Evolutionary conservation across 23 red algal genomes (phyloP).

Genomic region (Gracilaria domingensis): DNA sequence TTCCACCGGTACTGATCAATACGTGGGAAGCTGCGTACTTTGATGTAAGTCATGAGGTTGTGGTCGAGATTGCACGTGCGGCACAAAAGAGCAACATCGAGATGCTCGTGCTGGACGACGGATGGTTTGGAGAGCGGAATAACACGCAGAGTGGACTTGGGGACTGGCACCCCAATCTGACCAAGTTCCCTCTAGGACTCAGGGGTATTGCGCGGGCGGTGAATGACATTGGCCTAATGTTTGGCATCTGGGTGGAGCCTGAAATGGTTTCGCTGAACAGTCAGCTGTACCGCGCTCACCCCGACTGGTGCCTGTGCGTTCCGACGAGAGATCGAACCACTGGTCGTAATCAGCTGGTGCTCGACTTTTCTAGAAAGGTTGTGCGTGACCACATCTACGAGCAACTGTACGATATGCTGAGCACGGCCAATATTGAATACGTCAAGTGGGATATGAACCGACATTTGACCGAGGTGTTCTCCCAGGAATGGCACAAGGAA

Average conservation of each 20-base stretch:
- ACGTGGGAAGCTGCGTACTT: slow-evolving; percentile 99
- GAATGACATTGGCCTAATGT: slow-evolving; percentile 83
- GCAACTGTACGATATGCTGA: slow-evolving; percentile 65
- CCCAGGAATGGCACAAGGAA: slow-evolving; percentile 74
- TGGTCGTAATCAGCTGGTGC: slow-evolving; percentile 94
- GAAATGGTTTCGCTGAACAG: slow-evolving; percentile 98
- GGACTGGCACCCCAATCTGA: slow-evolving; percentile 93
- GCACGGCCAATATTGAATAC: slow-evolving; percentile 74
- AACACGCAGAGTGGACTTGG: slow-evolving; percentile 84
- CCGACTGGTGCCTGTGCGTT: slow-evolving; percentile 94
- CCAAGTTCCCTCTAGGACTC: slow-evolving; percentile 86
- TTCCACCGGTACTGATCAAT: slow-evolving; percentile 91
- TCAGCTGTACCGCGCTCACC: slow-evolving; percentile 80
- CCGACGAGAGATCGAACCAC: slow-evolving; percentile 85
- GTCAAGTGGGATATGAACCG: slow-evolving; percentile 99
- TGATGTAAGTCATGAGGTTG: slow-evolving; percentile 91
- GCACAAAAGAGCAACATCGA: slow-evolving; percentile 86
- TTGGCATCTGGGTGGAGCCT: slow-evolving; percentile 97
- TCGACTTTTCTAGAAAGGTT: slow-evolving; percentile 89
- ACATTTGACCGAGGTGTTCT: slow-evolving; percentile 96
- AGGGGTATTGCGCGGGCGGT: slow-evolving; percentile 82
- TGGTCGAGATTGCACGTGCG: slow-evolving; percentile 79
- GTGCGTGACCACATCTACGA: slow-evolving; percentile 92
- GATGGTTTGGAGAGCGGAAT: slow-evolving; percentile 96
- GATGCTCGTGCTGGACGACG: slow-evolving; percentile 95